Evolutionary conservation across 495 filamentous ascomycete species (phyloP).

Genomic region (Talaromyces thailandensis): DNA sequence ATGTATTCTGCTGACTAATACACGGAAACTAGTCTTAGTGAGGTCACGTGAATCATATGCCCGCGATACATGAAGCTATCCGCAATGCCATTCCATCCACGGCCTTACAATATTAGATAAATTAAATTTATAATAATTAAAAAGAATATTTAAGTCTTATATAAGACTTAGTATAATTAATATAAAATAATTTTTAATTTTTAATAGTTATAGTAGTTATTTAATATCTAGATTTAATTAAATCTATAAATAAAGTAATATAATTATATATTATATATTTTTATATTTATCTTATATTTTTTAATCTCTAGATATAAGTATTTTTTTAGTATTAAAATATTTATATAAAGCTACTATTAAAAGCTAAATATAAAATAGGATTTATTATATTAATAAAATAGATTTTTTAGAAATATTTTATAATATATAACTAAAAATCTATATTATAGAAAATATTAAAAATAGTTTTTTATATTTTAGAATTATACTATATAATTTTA

Average conservation of each 20-base stretch:
- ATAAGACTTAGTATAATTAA: background rate
- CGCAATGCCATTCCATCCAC: too few species aligned
- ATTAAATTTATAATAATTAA: too few species aligned
- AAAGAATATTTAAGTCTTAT: background rate
- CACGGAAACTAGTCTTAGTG: too few species aligned
- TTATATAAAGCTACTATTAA: background rate
- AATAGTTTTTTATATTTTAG: background rate
- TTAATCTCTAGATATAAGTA: conserved; percentile 13
- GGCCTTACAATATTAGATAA: too few species aligned
- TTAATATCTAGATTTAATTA: conserved; percentile 5
- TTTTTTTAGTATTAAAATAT: conserved; percentile 10
- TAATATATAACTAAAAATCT: background rate
- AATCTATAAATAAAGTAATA: conserved; percentile 9
- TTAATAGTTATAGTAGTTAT: conserved; percentile 12
- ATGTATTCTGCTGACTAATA: too few species aligned
- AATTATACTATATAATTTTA: background rate
- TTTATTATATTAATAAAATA: conserved; percentile 11
- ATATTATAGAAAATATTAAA: background rate
- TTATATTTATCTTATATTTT: conserved; percentile 11
- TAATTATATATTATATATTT: conserved; percentile 10
- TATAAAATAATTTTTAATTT: background rate
- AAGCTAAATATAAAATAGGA: background rate
- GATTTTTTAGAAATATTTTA: conserved; percentile 11
- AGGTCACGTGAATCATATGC: too few species aligned
- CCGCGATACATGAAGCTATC: too few species aligned